Evolutionary conservation across 2,329 filamentous ascomycete species (phyloP), one percentile per base, ranked within the genome.

Genomic region (Magnaporthiopsis poae): DNA sequence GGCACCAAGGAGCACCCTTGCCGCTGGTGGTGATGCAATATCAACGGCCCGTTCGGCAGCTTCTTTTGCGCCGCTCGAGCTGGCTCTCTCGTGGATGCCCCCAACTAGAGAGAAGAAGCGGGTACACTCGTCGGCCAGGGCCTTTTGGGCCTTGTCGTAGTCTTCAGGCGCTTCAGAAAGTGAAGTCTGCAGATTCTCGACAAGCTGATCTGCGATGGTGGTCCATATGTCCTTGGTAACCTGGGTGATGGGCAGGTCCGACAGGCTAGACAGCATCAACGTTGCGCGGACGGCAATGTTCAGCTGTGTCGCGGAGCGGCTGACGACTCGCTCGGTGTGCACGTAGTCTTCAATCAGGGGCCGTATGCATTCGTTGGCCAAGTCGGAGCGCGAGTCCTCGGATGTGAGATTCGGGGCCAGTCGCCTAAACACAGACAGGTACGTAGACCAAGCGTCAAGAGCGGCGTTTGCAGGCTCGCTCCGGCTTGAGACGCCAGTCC

Each of bases 111-210:
- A 77, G 68, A 90, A 88, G 78, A 91, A 91, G 0, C 90, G 87
- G 62, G 82, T 80, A 0, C 88, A 88, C 71, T 90, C 84, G 8
- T 87, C 81, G 12, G 86, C 84, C 33, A 96, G 82, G 60, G 81
- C 80, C 64, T 86, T 82, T 74, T 96, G 92, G 0, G 91, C 96
- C 60, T 82, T 81, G 33, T 85, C 82, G 70, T 90, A 90, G 25
- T 92, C 90, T 69, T 89, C 89, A 0, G 92, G 92, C 66, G 94
- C 87, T 73, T 94, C 92, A 0, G 93, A 92, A 5, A 91, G 82
- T 0, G 92, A 96, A 7, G 86, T 85, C 66, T 87, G 88, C 67
- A 96, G 87, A 56, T 84, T 82, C 39, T 86, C 80, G 33, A 88
- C 80, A n/a, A 96, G 77, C 0, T 81, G 75, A 0, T 84, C 78